phyloP scores from a whole-genome alignment of 192 early-diverging fungal species.

The Entomortierella lignicola region DNA sequence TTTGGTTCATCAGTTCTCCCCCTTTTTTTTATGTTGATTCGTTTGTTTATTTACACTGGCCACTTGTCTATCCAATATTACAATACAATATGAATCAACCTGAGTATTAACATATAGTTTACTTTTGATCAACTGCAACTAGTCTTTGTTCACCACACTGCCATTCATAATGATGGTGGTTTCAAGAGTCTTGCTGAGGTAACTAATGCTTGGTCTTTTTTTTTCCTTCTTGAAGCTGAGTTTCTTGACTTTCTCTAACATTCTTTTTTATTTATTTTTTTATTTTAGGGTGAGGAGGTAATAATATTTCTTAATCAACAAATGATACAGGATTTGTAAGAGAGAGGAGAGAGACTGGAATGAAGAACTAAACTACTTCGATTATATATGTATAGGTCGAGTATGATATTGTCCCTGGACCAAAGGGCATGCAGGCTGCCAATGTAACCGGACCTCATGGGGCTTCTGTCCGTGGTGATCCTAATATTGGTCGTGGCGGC shows the following conservation, averaged over 20 bases:
- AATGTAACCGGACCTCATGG: constrained; percentile 84
- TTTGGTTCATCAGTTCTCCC: too few species aligned
- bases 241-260: neutral
- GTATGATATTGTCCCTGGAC: constrained; percentile 76
- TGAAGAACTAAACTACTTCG: too few species aligned
- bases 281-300: constrained; percentile 65
- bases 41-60: too few species aligned
- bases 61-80: neutral
- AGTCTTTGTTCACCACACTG: constrained; percentile 90
- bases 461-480: constrained; percentile 80
- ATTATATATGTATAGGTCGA: constrained; percentile 73
- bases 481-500: constrained; percentile 57
- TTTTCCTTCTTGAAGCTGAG: neutral
- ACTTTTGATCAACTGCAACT: constrained; percentile 22
- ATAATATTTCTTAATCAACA: neutral
- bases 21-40: too few species aligned
- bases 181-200: constrained; percentile 84
- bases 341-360: too few species aligned
- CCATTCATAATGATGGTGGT: constrained; percentile 81
- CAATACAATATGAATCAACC: too few species aligned
- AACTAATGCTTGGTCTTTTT: neutral
- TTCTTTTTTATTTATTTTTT: constrained; percentile 16
- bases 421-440: constrained; percentile 88
- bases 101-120: too few species aligned
- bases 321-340: too few species aligned